A percentile compares a stretch with the other conserved stretches of the same genome.
Evolutionary conservation across 306 rosid species (phyloP).

Genomic region (Senna tora): DNA sequence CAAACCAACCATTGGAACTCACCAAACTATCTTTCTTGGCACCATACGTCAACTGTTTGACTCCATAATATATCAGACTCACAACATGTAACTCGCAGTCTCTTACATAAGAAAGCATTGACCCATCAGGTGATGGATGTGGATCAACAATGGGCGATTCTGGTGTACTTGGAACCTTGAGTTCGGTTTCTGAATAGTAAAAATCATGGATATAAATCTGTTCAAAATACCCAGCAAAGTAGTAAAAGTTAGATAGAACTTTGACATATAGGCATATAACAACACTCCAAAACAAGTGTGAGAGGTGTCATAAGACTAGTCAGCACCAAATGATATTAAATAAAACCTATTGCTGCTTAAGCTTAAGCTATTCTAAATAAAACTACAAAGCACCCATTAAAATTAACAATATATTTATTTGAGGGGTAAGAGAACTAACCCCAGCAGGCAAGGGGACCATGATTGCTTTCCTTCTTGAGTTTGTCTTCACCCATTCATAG

Average conservation of each 20-base stretch:
- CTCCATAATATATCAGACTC: slow-evolving; percentile 58
- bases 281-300: slow-evolving; percentile 11
- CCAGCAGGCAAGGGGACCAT: slow-evolving; percentile 97
- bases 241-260: slow-evolving; percentile 17
- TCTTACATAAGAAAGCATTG: slow-evolving; percentile 75
- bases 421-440: slow-evolving; percentile 59
- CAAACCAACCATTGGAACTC: slow-evolving; percentile 38
- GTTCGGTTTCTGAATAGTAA: slow-evolving; percentile 63
- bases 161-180: slow-evolving; percentile 66
- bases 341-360: slow-evolving; percentile 6
- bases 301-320: slow-evolving; percentile 13
- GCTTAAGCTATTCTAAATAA: slow-evolving; percentile 22
- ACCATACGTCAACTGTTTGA: slow-evolving; percentile 79
- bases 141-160: slow-evolving; percentile 87
- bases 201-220: slow-evolving; percentile 89
- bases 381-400: slow-evolving; percentile 17
- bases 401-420: slow-evolving; percentile 2
- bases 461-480: slow-evolving; percentile 62
- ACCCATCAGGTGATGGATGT: slow-evolving; percentile 87
- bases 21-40: slow-evolving; percentile 69
- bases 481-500: slow-evolving; percentile 90
- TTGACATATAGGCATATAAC: neutral
- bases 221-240: slow-evolving; percentile 26
- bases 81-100: slow-evolving; percentile 80
- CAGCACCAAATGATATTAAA: neutral